Conservation (phyloP, 805 yeast genomes). For the Candida germanica region DNA sequence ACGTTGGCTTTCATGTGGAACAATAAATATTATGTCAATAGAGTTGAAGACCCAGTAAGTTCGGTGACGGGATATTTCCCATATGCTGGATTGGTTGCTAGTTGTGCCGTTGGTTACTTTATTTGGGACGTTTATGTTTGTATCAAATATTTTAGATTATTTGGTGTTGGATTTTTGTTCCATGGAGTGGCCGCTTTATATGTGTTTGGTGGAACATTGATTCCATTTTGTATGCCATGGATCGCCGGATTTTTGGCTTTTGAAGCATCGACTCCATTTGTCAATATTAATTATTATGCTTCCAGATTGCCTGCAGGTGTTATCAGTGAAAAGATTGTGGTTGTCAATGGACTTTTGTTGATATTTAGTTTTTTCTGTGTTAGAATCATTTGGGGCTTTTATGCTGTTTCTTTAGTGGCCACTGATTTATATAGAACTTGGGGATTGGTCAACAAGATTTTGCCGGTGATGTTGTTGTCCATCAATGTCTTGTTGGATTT, state of each 20-base stretch:
- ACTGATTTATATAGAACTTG: constrained; percentile 45
- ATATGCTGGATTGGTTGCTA: constrained; percentile 69
- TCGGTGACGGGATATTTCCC: constrained; percentile 65
- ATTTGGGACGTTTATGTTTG: constrained; percentile 86
- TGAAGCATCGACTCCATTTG: constrained; percentile 92
- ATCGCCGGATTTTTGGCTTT: constrained; percentile 79
- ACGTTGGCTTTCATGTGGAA: constrained; percentile 63
- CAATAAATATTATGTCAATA: constrained; percentile 44
- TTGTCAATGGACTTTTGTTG: constrained; percentile 70
- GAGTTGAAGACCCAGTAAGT: constrained; percentile 37
- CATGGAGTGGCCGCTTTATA: constrained; percentile 82
- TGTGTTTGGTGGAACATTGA: constrained; percentile 62
- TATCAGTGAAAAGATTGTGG: constrained; percentile 50
- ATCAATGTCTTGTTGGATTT: constrained; percentile 62
- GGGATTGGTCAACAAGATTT: constrained; percentile 42
- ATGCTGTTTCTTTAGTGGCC: constrained; percentile 57
- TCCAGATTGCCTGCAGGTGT: constrained; percentile 69
- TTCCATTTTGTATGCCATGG: constrained; percentile 78
- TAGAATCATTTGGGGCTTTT: constrained; percentile 85
- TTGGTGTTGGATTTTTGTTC: constrained; percentile 76
- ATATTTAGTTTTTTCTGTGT: constrained; percentile 69
- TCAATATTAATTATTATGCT: constrained; percentile 90
- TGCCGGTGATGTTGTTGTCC: constrained; percentile 48
- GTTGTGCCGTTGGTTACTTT: constrained; percentile 82
- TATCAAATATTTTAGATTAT: constrained; percentile 54